Evolutionary conservation across 257 asterid genomes (phyloP).

Genomic region (Paulownia fortunei): DNA sequence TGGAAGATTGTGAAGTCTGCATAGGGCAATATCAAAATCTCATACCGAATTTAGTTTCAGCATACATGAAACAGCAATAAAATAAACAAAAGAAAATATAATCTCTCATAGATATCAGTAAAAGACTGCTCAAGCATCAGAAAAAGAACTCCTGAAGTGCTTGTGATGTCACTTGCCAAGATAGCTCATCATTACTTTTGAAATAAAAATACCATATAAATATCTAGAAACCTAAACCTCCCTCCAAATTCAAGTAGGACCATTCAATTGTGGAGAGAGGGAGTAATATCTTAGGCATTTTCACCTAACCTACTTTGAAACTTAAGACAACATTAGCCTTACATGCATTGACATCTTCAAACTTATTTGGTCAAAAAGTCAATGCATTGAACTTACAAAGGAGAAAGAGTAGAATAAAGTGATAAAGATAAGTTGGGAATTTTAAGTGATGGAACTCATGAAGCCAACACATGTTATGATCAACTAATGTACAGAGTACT

Average conservation of each 20-base stretch:
- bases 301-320: conserved; percentile 12
- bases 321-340: background rate
- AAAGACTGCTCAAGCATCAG: conserved; percentile 18
- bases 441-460: background rate
- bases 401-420: background rate
- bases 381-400: background rate
- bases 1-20: conserved; percentile 79
- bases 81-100: background rate
- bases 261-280: background rate
- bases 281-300: conserved; percentile 18
- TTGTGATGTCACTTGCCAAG: background rate
- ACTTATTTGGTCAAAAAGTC: background rate
- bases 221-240: background rate
- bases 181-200: conserved; percentile 9
- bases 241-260: background rate
- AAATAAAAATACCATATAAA: background rate
- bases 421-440: conserved; percentile 20
- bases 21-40: conserved; percentile 29
- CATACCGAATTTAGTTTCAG: conserved; percentile 1
- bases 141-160: conserved; percentile 1
- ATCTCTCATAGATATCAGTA: background rate
- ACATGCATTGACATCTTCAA: conserved; percentile 11
- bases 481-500: background rate
- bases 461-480: background rate
- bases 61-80: background rate